Evolutionary conservation across 169 alveolate genomes (phyloP).

Genomic region (Perkinsus olseni): DNA sequence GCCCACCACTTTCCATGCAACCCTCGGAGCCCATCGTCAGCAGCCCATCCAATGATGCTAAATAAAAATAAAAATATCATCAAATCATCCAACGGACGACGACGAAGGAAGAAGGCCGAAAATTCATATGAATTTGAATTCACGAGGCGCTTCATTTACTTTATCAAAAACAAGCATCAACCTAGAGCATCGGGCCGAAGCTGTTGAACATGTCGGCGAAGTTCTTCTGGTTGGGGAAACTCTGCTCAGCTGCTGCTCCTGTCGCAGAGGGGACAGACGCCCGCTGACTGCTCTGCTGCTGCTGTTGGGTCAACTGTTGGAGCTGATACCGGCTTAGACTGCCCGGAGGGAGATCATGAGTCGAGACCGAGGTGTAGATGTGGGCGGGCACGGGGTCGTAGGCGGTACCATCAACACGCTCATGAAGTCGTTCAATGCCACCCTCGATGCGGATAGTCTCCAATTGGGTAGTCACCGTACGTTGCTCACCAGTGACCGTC

Average conservation of each 20-base stretch:
- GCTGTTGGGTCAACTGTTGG: not conserved
- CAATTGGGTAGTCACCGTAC: not conserved
- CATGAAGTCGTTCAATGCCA: not conserved
- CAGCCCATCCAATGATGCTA: not conserved
- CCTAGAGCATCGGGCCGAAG: not conserved
- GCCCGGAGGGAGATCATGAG: not conserved
- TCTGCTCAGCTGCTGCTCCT: not conserved
- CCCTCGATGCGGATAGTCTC: not conserved
- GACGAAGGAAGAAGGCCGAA: not conserved
- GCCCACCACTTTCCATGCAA: not conserved
- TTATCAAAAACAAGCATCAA: not conserved
- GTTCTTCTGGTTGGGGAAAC: not conserved
- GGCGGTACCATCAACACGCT: not conserved
- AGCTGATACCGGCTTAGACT: not conserved
- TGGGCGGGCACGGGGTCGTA: not conserved
- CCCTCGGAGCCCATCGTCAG: not conserved
- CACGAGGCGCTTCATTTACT: not conserved
- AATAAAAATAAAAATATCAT: not conserved
- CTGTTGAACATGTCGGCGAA: not conserved
- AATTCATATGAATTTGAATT: no score
- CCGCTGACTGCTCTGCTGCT: not conserved
- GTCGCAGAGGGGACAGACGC: not conserved
- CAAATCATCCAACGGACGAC: not conserved
- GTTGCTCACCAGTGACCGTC: not conserved
- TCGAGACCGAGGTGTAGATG: not conserved